Evolutionary conservation across 805 yeast genomes (phyloP), one percentile per base, ranked within the genome.

Genomic region (Starmera dryadoides): DNA sequence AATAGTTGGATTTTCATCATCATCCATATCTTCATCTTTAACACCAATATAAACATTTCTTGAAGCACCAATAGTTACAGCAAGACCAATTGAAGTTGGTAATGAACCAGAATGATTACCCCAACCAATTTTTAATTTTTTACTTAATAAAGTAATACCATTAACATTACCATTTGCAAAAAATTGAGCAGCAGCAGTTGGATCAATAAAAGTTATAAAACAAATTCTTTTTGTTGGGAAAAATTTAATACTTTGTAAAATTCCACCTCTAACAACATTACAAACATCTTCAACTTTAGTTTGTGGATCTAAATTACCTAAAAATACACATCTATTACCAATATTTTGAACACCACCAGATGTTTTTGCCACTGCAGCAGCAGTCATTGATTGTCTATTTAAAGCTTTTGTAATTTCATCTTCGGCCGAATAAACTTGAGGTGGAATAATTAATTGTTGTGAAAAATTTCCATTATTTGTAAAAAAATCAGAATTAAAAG

Each of bases 371-470:
- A 88, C 85, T 31, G 89, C 86, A 16, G 94, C 89, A 4, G 96
- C 96, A 1, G 95, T 94, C 30, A 91, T 88, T 11, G 91, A 77
- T 62, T 87, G 95, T 60, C 86, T 91, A 19, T 87, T 85, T 38
- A 87, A 69, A 6, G 86, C 83, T 37, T 42, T 43, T 22, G 41
- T 31, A 14, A 34, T 19, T 3, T 17, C 30, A n/a, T 40, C 40
- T 32, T 39, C 35, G 9, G 30, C 29, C 9, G 30, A 23, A 16
- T 21, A 34, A 19, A 38, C 36, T 21, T 33, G 36, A n/a, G 36
- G 41, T 17, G 33, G 33, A 19, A 18, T 31, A 6, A 16, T 10
- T 10, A 15, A 25, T 33, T 33, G 35, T n/a, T 33, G 29, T 21
- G 25, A 19, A 16, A 16, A 31, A 31, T 17, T 31, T 11, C 28